phyloP scores from a whole-genome alignment of 2,329 filamentous ascomycete species.

The Lizonia empirigonia region DNA sequence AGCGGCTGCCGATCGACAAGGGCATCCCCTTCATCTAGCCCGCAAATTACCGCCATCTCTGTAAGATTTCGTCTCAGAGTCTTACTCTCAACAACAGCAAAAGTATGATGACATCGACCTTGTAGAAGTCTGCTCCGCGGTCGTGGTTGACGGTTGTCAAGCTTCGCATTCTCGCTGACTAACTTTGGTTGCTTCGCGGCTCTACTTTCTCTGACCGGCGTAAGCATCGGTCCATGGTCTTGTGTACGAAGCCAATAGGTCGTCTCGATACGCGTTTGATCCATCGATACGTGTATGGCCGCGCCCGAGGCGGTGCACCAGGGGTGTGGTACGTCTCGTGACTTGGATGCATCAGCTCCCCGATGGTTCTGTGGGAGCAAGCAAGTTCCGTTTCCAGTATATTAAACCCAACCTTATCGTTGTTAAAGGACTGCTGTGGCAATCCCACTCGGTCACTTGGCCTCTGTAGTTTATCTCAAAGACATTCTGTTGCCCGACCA shows the following conservation, averaged over 20 bases:
- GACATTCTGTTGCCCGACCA: too few species aligned
- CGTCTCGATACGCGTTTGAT: background rate
- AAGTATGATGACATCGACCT: conserved; percentile 2
- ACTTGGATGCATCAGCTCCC: background rate
- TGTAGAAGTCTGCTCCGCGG: background rate
- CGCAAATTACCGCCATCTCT: conserved; percentile 18
- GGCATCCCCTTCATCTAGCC: conserved; percentile 17
- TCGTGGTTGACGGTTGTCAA: conserved; percentile 1
- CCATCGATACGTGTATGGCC: background rate
- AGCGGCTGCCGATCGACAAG: conserved; percentile 12
- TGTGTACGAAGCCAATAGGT: background rate
- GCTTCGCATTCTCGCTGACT: conserved; percentile 4
- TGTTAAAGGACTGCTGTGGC: too few species aligned
- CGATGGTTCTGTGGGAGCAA: background rate
- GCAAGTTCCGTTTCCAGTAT: background rate
- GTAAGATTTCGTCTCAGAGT: background rate
- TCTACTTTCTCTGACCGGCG: background rate
- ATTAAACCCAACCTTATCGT: too few species aligned
- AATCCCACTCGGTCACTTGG: too few species aligned
- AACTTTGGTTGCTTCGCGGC: background rate
- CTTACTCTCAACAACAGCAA: conserved; percentile 4
- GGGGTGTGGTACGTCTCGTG: conserved; percentile 7
- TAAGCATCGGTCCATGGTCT: background rate
- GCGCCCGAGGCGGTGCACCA: conserved; percentile 4
- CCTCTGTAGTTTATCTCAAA: background rate